Evolutionary conservation across 73 alveolate species (phyloP).

Genomic region (Loxodes magnus): DNA sequence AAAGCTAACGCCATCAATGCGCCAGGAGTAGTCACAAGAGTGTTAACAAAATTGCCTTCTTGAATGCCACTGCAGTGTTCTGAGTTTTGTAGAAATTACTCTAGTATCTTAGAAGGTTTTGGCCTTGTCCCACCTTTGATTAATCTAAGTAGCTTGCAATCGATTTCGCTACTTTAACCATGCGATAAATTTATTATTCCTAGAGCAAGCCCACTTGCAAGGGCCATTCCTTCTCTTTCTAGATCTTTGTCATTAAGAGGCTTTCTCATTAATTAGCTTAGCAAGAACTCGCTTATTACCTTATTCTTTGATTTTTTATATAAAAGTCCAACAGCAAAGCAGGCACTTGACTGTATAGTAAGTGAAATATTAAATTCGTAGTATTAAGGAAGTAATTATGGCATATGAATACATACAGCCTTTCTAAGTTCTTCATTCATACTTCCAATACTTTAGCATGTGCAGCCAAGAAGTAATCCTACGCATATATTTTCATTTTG

Average conservation of each 20-base stretch:
- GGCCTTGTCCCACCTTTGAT: constrained; percentile 80
- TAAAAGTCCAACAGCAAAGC: constrained; percentile 88
- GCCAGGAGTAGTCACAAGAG: constrained; percentile 90
- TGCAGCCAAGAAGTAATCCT: constrained; percentile 78
- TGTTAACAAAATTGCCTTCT: constrained; percentile 85
- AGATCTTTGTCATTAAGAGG: constrained; percentile 83
- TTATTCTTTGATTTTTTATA: constrained; percentile 85
- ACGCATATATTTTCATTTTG: constrained; percentile 86
- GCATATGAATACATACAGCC: constrained; percentile 88
- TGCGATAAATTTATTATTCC: constrained; percentile 93
- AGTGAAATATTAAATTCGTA: constrained; percentile 86
- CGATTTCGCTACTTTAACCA: constrained; percentile 81
- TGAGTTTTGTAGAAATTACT: constrained; percentile 40
- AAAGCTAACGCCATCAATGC: constrained; percentile 85
- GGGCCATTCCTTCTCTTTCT: constrained; percentile 93
- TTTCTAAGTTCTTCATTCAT: constrained; percentile 92
- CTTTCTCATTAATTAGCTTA: constrained; percentile 88
- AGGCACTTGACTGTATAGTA: constrained; percentile 88
- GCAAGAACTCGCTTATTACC: constrained; percentile 90
- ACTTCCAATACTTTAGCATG: constrained; percentile 92
- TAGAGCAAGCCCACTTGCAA: constrained; percentile 90
- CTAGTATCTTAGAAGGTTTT: constrained; percentile 56
- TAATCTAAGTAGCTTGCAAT: constrained; percentile 84
- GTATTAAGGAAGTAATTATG: constrained; percentile 85
- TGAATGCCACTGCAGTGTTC: constrained; percentile 51